Evolutionary conservation across 257 asterid species (phyloP).

Genomic region (Fraxinus pennsylvanica): DNA sequence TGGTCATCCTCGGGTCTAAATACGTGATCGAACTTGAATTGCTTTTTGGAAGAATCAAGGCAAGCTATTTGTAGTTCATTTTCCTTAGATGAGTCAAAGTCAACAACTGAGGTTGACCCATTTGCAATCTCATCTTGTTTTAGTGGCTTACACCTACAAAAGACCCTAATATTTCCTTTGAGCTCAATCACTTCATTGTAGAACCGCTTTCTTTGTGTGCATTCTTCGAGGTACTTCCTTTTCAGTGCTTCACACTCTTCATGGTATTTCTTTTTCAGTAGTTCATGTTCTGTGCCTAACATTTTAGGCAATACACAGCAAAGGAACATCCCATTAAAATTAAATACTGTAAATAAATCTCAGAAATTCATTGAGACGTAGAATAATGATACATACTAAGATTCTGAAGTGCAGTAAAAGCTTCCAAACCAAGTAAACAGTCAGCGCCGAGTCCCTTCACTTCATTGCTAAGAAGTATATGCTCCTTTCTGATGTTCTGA

Average conservation of each 20-base stretch:
- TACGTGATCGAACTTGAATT: constrained; percentile 79
- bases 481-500: constrained; percentile 52
- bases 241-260: constrained; percentile 61
- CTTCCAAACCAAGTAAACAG: constrained; percentile 58
- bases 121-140: constrained; percentile 64
- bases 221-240: constrained; percentile 73
- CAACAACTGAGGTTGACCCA: constrained; percentile 67
- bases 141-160: constrained; percentile 92
- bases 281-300: constrained; percentile 65
- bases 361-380: not conserved
- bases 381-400: constrained; percentile 51
- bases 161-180: constrained; percentile 92
- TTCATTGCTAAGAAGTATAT: constrained; percentile 52
- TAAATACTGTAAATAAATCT: constrained; percentile 11
- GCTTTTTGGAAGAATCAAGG: constrained; percentile 77
- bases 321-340: not conserved
- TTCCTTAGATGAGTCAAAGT: constrained; percentile 69
- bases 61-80: constrained; percentile 75
- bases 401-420: constrained; percentile 54
- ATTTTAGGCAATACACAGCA: constrained; percentile 10
- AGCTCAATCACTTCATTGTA: constrained; percentile 93
- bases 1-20: constrained; percentile 78
- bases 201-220: constrained; percentile 63
- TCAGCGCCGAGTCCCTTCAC: constrained; percentile 60
- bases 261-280: constrained; percentile 49